A percentile compares a stretch with the other conserved stretches of the same genome.
Conservation (phyloP, 1,284 basidiomycete species). For the Puccinia coronata region DNA sequence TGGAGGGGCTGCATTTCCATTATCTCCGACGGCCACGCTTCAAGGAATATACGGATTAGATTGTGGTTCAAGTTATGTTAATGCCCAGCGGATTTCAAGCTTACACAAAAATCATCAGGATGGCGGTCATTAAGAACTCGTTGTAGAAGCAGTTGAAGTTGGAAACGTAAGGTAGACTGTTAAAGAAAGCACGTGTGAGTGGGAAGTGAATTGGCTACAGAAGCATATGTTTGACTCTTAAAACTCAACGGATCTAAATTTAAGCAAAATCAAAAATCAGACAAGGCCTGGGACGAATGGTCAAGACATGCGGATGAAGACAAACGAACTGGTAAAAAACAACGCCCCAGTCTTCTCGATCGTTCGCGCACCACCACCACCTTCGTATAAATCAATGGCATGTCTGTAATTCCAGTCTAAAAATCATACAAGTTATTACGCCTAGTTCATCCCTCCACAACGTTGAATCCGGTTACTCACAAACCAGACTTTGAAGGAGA, state of each 20-base stretch:
- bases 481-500: background rate
- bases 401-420: conserved; percentile 46
- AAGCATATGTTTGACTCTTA: background rate
- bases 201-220: background rate
- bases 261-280: background rate
- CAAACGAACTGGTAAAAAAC: conserved; percentile 38
- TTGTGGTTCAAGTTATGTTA: too few species aligned
- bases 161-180: conserved; percentile 39
- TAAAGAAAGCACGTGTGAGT: background rate
- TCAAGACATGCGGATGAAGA: background rate
- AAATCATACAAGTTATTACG: too few species aligned
- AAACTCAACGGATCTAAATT: conserved; percentile 36
- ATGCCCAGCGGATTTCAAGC: too few species aligned
- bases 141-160: conserved; percentile 49
- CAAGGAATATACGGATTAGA: too few species aligned
- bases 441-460: background rate
- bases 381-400: conserved; percentile 38
- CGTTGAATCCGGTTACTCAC: conserved; percentile 6
- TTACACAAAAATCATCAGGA: conserved; percentile 48
- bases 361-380: conserved; percentile 18
- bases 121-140: conserved; percentile 45
- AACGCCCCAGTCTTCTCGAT: conserved; percentile 41
- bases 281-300: too few species aligned
- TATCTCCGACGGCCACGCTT: conserved; percentile 45
- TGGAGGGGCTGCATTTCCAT: conserved; percentile 36